Evolutionary conservation across 176 grass and related monocot species (phyloP), one percentile per base, ranked within the genome.

Genomic region (Zoysia pacifica): DNA sequence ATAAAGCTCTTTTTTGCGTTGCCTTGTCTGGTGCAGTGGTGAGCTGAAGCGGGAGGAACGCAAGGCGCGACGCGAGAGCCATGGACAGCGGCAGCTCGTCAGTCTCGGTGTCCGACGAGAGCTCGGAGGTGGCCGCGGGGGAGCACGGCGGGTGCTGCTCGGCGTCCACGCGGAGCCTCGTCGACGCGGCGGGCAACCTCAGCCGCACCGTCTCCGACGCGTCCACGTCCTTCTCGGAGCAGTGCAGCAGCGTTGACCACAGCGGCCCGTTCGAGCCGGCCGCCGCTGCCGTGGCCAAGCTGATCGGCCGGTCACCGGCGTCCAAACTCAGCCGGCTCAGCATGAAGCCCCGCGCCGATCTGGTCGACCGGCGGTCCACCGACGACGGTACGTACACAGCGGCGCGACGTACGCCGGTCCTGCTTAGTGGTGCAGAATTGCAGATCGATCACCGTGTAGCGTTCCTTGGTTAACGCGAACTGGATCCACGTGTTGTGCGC

Each of bases 191-290:
- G 19, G 80, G 80, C 48, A 86, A 89, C 78, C 90, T 87, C 67
- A 95, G 96, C 84, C 88, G 96, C 52, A 93, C 90, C 37, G 82
- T 86, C 79, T 99, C 96, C 12, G 82, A 93, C 52, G 86, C 87
- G 37, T 99, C 96, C 40, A 69, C 77, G 8, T 75, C 96, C 28
- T 95, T 88, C 84, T 99, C 88, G 11, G 96, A 95, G 76, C 84
- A 46, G 48, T 58, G 50, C 77, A 95, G 45, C 65, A 82, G 78
- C 67, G 90, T 86, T 37, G 90, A 91, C 76, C 86, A 84, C 70
- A 87, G 88, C 49, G 87, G 90, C 12, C 78, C 70, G 3, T 94
- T 89, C 68, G 90, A 92, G 60, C 82, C 78, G 13, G 65, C 74
- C 62, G 72, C 89, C 50, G 56, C 90, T 50, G 58, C 90, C 55